A percentile compares a stretch with the other conserved stretches of the same genome.
Evolutionary conservation across 139 green algal genomes (phyloP).

Genomic region (Closterium sp.): DNA sequence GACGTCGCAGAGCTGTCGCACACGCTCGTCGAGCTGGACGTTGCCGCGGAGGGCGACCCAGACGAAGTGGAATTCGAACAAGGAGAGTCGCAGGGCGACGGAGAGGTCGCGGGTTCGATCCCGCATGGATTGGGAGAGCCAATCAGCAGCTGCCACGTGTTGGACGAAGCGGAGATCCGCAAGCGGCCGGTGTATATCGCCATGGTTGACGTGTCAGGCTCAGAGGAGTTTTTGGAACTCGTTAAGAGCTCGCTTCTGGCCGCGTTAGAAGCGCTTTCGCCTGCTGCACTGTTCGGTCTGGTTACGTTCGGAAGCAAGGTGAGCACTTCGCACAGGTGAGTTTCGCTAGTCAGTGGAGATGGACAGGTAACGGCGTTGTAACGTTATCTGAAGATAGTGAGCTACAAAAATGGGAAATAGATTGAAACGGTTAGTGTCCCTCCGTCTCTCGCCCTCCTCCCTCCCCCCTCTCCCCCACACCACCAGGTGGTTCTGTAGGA

Average conservation of each 20-base stretch:
- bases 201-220: constrained; percentile 61
- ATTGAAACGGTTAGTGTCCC: no score
- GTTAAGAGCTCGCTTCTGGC: constrained; percentile 68
- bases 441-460: no score
- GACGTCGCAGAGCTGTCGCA: constrained; percentile 63
- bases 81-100: neutral
- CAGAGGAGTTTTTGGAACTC: constrained; percentile 74
- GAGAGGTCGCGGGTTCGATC: neutral
- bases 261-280: constrained; percentile 74
- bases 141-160: neutral
- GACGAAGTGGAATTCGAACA: neutral
- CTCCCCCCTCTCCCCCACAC: neutral
- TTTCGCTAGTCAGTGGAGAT: no score
- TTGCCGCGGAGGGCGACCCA: constrained; percentile 32
- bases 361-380: no score
- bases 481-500: no score
- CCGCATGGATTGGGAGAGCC: neutral
- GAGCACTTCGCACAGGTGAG: no score
- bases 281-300: constrained; percentile 58
- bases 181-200: constrained; percentile 67
- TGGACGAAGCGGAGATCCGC: constrained; percentile 10
- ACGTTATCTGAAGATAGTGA: no score
- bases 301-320: constrained; percentile 56
- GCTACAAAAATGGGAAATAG: no score
- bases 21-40: constrained; percentile 61